These are phyloP conservation scores for Tolypocladium ovalisporum DNA, from an alignment of 2,329 filamentous ascomycete genomes.

Conservation along the genomic window DNA sequence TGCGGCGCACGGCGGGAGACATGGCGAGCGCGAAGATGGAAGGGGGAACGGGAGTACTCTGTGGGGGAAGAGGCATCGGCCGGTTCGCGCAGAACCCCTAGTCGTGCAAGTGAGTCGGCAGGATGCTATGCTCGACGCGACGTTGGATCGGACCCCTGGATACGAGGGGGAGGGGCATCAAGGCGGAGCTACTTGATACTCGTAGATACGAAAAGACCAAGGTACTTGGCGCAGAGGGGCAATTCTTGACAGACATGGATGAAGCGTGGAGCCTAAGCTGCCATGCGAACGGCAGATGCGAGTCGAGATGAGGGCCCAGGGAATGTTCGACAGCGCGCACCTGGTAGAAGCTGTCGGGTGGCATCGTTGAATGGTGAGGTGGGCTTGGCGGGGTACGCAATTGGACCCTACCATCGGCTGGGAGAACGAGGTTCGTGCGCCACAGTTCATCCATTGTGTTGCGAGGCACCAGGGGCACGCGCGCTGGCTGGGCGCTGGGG, in stretches of 20 bases:
- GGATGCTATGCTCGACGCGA: not conserved
- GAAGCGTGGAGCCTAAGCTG: not conserved
- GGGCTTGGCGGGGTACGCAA: not conserved
- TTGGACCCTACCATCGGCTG: not conserved
- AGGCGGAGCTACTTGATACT: not conserved
- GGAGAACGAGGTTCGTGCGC: not conserved
- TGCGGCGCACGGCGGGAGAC: constrained; percentile 13
- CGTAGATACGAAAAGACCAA: too few relatives aligned
- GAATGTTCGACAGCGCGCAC: not conserved
- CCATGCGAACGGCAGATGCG: not conserved
- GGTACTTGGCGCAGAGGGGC: not conserved
- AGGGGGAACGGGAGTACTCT: constrained; percentile 14
- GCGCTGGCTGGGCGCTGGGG: too few relatives aligned
- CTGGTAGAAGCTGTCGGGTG: not conserved
- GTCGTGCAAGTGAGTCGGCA: not conserved
- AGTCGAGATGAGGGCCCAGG: not conserved
- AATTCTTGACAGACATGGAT: not conserved
- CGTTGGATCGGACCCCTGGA: not conserved
- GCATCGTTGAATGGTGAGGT: too few relatives aligned
- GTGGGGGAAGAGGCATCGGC: not conserved
- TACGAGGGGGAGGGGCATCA: not conserved
- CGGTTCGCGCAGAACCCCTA: not conserved
- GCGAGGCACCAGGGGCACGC: not conserved
- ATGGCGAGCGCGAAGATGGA: constrained; percentile 12
- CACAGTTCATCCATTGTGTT: too few relatives aligned